Percentiles rank a stretch among this genome's conserved stretches.
phyloP scores from a whole-genome alignment of 768 basidiomycete species.

The Infundibulicybe gibba region DNA sequence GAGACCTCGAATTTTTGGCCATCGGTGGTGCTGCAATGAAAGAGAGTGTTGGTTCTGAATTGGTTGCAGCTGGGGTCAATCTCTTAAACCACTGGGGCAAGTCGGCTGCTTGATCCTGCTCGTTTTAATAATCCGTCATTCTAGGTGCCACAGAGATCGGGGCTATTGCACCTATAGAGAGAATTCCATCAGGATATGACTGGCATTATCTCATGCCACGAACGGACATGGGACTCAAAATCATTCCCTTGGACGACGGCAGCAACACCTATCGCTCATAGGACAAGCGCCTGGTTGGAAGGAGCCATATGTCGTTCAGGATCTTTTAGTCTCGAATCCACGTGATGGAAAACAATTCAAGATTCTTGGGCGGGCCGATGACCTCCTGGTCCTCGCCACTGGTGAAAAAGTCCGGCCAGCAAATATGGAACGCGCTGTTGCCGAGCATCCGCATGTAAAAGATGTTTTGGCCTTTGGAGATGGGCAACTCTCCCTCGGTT shows the following conservation, averaged over 20 bases:
- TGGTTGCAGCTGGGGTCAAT: constrained; percentile 26
- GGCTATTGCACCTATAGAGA: constrained; percentile 30
- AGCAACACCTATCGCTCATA: constrained; percentile 20
- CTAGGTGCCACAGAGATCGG: constrained; percentile 33
- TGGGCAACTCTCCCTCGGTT: constrained; percentile 27
- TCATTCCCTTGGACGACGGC: constrained; percentile 21
- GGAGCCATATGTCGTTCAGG: constrained; percentile 29
- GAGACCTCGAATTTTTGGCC: constrained; percentile 27
- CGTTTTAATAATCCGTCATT: background rate
- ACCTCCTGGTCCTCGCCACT: constrained; percentile 37
- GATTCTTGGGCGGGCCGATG: constrained; percentile 35
- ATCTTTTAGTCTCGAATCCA: constrained; percentile 31
- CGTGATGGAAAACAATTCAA: constrained; percentile 23
- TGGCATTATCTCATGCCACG: constrained; percentile 34
- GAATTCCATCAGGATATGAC: constrained; percentile 25
- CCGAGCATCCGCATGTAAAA: constrained; percentile 32
- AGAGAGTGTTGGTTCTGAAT: constrained; percentile 23
- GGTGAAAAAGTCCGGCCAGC: constrained; percentile 39
- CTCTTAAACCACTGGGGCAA: constrained; percentile 38
- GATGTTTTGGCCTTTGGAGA: constrained; percentile 34
- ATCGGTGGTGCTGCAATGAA: constrained; percentile 38
- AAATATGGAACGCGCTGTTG: constrained; percentile 24
- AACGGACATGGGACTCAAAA: constrained; percentile 23
- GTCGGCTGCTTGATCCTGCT: background rate
- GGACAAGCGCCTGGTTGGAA: constrained; percentile 30